phyloP scores from a whole-genome alignment of 345 rosid species.

The Syzygium aqueum region DNA sequence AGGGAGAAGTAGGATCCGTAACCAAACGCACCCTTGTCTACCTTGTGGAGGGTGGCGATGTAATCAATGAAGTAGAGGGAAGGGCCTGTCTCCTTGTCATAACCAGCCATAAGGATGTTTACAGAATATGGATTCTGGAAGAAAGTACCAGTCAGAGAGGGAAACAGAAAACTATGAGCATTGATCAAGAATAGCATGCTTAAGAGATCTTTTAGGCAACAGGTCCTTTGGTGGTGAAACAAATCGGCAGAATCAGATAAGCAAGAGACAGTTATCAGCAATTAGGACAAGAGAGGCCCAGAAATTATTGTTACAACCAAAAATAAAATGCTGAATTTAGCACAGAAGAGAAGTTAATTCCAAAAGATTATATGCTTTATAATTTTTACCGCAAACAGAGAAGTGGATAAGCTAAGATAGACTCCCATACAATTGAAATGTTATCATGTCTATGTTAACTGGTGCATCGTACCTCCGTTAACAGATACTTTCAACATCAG shows the following conservation, averaged over 20 bases:
- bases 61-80: slow-evolving; percentile 93
- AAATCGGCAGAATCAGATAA: not conserved
- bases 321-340: not conserved
- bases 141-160: slow-evolving; percentile 1
- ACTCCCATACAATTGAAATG: not conserved
- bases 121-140: slow-evolving; percentile 76
- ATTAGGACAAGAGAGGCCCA: not conserved
- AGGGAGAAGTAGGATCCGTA: slow-evolving; percentile 89
- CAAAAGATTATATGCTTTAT: not conserved
- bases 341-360: not conserved
- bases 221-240: not conserved
- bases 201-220: not conserved
- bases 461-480: not conserved
- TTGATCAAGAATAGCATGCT: not conserved
- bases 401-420: not conserved
- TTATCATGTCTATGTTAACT: not conserved
- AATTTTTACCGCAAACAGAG: not conserved
- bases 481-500: not conserved
- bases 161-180: not conserved
- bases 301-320: not conserved
- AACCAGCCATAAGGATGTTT: slow-evolving; percentile 91
- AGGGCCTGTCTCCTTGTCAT: slow-evolving; percentile 87
- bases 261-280: not conserved
- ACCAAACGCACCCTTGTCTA: slow-evolving; percentile 94
- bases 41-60: slow-evolving; percentile 93